Evolutionary conservation across 164 flowering plant genomes (phyloP).

Genomic region (Stephania yunnanensis): DNA sequence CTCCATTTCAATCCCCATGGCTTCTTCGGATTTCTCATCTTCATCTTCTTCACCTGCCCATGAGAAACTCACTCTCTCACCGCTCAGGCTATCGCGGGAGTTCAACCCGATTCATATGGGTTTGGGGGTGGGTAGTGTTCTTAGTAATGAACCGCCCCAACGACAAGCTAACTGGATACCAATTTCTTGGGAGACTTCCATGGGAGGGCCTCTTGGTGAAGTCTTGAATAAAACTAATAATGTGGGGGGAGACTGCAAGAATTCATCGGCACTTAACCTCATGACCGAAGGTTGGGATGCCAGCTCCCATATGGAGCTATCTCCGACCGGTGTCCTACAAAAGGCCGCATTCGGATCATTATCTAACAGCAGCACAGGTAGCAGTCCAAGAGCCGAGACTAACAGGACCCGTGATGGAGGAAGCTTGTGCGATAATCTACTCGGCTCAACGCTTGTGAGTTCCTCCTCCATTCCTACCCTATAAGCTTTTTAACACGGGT

Average conservation of each 20-base stretch:
- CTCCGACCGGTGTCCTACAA: constrained; percentile 76
- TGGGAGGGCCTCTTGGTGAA: constrained; percentile 92
- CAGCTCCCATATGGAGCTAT: constrained; percentile 47
- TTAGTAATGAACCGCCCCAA: constrained; percentile 24
- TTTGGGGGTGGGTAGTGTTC: constrained; percentile 37
- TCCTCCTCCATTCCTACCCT: constrained; percentile 34
- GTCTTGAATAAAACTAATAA: constrained; percentile 45
- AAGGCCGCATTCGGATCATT: constrained; percentile 66
- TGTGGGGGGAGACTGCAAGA: constrained; percentile 26
- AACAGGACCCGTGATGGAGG: constrained; percentile 27
- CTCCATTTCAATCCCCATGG: constrained; percentile 67
- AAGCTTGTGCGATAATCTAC: constrained; percentile 32
- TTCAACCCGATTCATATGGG: constrained; percentile 57
- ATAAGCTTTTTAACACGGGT: constrained; percentile 11
- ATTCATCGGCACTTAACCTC: constrained; percentile 45
- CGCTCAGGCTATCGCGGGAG: constrained; percentile 49
- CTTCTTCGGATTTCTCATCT: constrained; percentile 45
- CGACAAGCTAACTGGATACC: constrained; percentile 58
- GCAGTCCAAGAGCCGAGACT: constrained; percentile 60
- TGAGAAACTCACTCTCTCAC: constrained; percentile 45
- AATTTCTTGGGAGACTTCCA: constrained; percentile 55
- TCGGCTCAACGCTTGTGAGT: constrained; percentile 29
- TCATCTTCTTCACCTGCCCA: constrained; percentile 50
- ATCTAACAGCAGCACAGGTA: constrained; percentile 76
- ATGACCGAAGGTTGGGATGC: constrained; percentile 60